Conservation (phyloP, 2,329 filamentous ascomycete genomes). For the Scleromitrula shiraiana region DNA sequence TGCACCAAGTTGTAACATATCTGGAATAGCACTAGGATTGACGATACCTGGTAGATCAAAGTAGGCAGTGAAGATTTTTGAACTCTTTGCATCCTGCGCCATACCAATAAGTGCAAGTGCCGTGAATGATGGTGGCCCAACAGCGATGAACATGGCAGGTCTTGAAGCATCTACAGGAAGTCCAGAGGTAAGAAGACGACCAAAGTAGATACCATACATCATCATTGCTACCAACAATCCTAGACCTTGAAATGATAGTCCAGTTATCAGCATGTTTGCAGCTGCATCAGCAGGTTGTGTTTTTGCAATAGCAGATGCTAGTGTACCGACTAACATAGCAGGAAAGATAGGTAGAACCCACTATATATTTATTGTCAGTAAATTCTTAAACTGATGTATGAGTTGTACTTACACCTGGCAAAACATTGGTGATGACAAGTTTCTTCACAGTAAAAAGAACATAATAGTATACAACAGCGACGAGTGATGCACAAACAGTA, state of each 20-base stretch:
- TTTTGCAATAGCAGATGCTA: conserved; percentile 56
- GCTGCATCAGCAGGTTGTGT: conserved; percentile 49
- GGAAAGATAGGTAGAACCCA: conserved; percentile 71
- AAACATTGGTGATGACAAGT: conserved; percentile 55
- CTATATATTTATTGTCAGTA: too few relatives aligned
- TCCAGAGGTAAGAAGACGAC: conserved; percentile 52
- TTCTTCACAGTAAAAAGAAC: conserved; percentile 45
- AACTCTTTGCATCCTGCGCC: conserved; percentile 41
- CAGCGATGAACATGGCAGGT: conserved; percentile 66
- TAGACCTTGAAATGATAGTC: conserved; percentile 61
- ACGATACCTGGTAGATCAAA: conserved; percentile 31
- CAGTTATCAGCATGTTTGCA: conserved; percentile 57
- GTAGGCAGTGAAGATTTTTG: conserved; percentile 20
- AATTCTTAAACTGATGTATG: too few relatives aligned
- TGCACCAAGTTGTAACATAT: conserved; percentile 30
- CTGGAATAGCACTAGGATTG: conserved; percentile 30
- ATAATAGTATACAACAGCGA: conserved; percentile 60
- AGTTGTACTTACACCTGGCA: too few relatives aligned
- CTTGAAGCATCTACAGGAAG: conserved; percentile 56
- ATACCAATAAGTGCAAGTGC: conserved; percentile 63
- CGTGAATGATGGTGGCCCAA: conserved; percentile 67
- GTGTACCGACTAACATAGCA: conserved; percentile 64
- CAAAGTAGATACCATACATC: conserved; percentile 68
- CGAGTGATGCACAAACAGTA: conserved; percentile 46
- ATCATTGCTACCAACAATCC: conserved; percentile 61